These are phyloP conservation scores for Cenchrus purpureus DNA, from an alignment of 176 grass and related monocot genomes.

Conservation along the genomic window DNA sequence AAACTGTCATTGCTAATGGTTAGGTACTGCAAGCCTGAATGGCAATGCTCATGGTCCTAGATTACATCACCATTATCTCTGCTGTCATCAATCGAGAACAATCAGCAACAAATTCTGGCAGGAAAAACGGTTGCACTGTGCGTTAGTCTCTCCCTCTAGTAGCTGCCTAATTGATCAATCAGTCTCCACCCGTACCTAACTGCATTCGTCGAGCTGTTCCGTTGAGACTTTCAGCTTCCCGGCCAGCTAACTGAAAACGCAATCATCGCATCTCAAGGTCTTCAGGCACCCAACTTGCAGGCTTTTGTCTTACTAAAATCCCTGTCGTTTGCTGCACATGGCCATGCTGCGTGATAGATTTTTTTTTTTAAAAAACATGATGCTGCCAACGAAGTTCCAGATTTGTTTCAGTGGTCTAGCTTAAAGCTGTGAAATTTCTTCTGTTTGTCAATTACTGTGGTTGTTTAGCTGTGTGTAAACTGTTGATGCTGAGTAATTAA, in stretches of 20 bases:
- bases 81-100: conserved; percentile 8
- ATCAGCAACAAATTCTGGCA: background rate
- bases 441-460: background rate
- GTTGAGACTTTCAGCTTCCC: background rate
- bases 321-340: conserved; percentile 33
- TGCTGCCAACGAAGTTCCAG: background rate
- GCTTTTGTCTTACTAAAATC: background rate
- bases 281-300: conserved; percentile 12
- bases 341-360: background rate
- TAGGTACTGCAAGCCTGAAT: background rate
- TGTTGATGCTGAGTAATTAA: background rate
- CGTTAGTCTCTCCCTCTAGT: background rate
- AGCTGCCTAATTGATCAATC: background rate
- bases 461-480: background rate
- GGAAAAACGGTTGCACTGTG: conserved; percentile 9
- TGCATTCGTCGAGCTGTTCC: conserved; percentile 24
- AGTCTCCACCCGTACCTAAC: conserved; percentile 1
- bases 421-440: background rate
- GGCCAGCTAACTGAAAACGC: conserved; percentile 6
- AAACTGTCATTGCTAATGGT: background rate
- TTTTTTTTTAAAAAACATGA: background rate
- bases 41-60: background rate
- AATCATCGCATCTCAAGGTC: background rate
- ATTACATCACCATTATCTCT: background rate
- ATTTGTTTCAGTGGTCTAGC: background rate